These are phyloP conservation scores for Talaromyces proteolyticus DNA, from an alignment of 495 filamentous ascomycete species.

Conservation along the genomic window DNA sequence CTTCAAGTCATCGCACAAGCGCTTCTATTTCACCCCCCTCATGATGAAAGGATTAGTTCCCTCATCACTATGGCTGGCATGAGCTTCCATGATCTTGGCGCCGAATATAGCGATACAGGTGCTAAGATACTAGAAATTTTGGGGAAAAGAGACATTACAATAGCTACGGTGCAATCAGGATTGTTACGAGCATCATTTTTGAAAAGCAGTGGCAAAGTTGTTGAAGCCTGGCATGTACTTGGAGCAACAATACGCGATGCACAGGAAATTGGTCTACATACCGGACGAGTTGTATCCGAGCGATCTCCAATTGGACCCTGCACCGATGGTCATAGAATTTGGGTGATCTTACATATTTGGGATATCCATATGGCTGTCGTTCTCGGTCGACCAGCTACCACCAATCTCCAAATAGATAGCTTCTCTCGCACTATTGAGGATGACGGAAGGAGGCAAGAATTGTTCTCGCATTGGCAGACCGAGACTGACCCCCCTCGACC, in stretches of 20 bases:
- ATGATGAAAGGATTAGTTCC: slow-evolving; percentile 39
- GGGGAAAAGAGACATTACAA: slow-evolving; percentile 46
- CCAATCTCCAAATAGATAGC: slow-evolving; percentile 9
- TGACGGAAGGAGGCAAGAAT: neutral
- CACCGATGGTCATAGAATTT: slow-evolving; percentile 26
- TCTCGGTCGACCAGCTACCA: slow-evolving; percentile 47
- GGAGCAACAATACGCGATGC: slow-evolving; percentile 53
- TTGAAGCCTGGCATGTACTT: slow-evolving; percentile 51
- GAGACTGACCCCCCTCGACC: slow-evolving; percentile 11
- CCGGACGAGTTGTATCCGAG: slow-evolving; percentile 6
- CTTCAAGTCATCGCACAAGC: slow-evolving; percentile 51
- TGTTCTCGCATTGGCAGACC: slow-evolving; percentile 11
- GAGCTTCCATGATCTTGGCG: slow-evolving; percentile 52
- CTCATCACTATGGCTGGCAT: slow-evolving; percentile 54
- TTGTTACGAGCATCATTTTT: slow-evolving; percentile 34
- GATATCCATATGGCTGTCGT: slow-evolving; percentile 55
- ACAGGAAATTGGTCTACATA: slow-evolving; percentile 57
- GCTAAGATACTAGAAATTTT: slow-evolving; percentile 45
- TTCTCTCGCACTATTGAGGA: slow-evolving; percentile 8
- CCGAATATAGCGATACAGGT: slow-evolving; percentile 53
- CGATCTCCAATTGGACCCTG: slow-evolving; percentile 3
- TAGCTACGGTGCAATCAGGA: slow-evolving; percentile 50
- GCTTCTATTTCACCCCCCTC: slow-evolving; percentile 44
- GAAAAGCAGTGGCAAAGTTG: slow-evolving; percentile 27
- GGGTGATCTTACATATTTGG: slow-evolving; percentile 53